phyloP scores from a whole-genome alignment of 2,329 filamentous ascomycete genomes.

The Fusarium luffae region DNA sequence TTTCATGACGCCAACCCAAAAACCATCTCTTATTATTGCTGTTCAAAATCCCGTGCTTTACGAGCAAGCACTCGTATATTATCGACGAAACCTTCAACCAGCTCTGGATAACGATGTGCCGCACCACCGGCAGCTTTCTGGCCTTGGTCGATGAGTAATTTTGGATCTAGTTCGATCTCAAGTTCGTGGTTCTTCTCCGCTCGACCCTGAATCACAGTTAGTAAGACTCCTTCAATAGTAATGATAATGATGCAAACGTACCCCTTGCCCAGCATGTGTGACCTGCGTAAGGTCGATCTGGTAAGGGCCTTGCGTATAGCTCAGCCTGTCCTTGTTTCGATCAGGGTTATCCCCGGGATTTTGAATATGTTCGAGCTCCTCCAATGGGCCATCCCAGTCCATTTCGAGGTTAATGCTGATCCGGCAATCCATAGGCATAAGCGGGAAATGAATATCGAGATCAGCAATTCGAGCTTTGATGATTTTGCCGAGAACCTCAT shows the following conservation, averaged over 20 bases:
- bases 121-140: conserved; percentile 62
- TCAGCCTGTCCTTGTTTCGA: conserved; percentile 89
- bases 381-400: conserved; percentile 77
- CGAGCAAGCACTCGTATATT: conserved; percentile 73
- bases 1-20: background rate
- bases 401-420: conserved; percentile 96
- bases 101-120: conserved; percentile 70
- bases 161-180: conserved; percentile 78
- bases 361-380: conserved; percentile 61
- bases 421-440: conserved; percentile 84
- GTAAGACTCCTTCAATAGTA: background rate
- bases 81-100: conserved; percentile 80
- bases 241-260: conserved; percentile 44
- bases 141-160: conserved; percentile 73
- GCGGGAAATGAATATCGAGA: conserved; percentile 85
- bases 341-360: conserved; percentile 61
- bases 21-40: background rate
- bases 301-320: conserved; percentile 88
- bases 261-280: conserved; percentile 60
- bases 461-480: conserved; percentile 91
- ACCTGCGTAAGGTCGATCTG: conserved; percentile 96
- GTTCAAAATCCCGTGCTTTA: conserved; percentile 52
- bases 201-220: conserved; percentile 51
- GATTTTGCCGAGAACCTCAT: conserved; percentile 80
- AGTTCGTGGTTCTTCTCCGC: conserved; percentile 79